Evolutionary conservation across 176 grass and related monocot species (phyloP).

Genomic region (Olyra latifolia): DNA sequence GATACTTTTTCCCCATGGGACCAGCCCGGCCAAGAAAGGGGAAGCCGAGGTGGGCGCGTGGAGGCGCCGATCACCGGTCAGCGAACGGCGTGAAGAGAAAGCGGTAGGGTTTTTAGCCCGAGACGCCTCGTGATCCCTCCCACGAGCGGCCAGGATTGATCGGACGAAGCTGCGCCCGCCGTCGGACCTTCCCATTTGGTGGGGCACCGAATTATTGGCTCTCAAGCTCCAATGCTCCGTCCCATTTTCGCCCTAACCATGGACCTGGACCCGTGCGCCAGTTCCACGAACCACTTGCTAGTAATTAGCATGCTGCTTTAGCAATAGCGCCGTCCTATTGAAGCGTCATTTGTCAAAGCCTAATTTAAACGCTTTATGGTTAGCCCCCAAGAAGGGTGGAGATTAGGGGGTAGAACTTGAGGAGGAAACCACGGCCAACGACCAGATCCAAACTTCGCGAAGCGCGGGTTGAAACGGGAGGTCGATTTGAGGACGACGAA

Average conservation of each 20-base stretch:
- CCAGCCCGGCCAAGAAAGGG: slow-evolving; percentile 25
- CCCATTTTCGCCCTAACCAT: background rate
- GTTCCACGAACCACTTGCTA: background rate
- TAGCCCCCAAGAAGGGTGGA: slow-evolving; percentile 16
- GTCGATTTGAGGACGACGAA: background rate
- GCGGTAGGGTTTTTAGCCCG: slow-evolving; percentile 32
- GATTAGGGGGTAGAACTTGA: slow-evolving; percentile 24
- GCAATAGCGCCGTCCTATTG: background rate
- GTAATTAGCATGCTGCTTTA: background rate
- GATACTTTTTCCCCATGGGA: slow-evolving; percentile 21
- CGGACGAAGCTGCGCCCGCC: background rate
- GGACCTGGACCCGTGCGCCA: slow-evolving; percentile 20
- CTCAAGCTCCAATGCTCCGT: background rate
- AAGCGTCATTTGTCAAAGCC: slow-evolving; percentile 7
- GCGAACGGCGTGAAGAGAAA: background rate
- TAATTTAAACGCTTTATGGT: slow-evolving; percentile 4
- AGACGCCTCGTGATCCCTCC: background rate
- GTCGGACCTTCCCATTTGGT: background rate
- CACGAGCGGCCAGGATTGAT: slow-evolving; percentile 35
- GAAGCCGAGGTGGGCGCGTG: slow-evolving; percentile 17
- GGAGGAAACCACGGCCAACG: slow-evolving; percentile 8
- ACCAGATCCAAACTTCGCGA: slow-evolving; percentile 51
- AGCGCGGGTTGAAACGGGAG: background rate
- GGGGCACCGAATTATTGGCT: slow-evolving; percentile 30
- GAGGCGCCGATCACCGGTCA: background rate